Evolutionary conservation across 306 rosid species (phyloP).

Genomic region (Senna siamea): DNA sequence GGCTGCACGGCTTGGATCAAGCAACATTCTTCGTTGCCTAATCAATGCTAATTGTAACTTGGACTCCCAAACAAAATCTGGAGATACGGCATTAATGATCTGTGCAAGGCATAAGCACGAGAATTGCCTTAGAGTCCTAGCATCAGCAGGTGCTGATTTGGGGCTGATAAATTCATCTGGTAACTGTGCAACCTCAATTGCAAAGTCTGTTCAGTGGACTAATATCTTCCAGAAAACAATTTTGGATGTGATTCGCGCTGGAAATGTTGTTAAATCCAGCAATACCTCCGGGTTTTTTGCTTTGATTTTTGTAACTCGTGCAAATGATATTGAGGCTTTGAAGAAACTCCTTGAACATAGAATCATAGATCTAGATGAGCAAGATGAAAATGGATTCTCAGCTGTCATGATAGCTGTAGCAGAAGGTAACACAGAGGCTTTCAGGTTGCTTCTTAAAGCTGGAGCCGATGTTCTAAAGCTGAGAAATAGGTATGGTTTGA

Average conservation of each 20-base stretch:
- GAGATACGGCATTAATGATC: conserved; percentile 61
- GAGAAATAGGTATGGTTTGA: conserved; percentile 50
- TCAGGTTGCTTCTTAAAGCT: conserved; percentile 54
- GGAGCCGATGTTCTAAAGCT: conserved; percentile 57
- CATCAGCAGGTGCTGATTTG: conserved; percentile 63
- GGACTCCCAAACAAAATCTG: conserved; percentile 52
- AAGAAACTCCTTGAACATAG: conserved; percentile 48
- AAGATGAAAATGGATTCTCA: conserved; percentile 61
- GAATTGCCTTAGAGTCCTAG: conserved; percentile 56
- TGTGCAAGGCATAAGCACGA: conserved; percentile 48
- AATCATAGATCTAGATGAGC: conserved; percentile 49
- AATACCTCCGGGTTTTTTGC: conserved; percentile 47
- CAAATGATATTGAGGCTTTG: conserved; percentile 50
- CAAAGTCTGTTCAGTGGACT: conserved; percentile 49
- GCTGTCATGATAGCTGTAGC: conserved; percentile 64
- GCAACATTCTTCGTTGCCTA: conserved; percentile 44
- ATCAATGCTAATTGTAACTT: conserved; percentile 46
- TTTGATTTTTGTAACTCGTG: conserved; percentile 48
- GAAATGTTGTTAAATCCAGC: conserved; percentile 52
- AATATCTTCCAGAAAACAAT: conserved; percentile 44
- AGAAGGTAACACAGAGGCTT: conserved; percentile 50
- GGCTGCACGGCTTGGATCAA: conserved; percentile 51
- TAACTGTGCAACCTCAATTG: conserved; percentile 50
- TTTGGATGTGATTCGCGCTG: conserved; percentile 41
- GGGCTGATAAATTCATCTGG: conserved; percentile 54